Evolutionary conservation across 371 early-diverging fungal genomes (phyloP).

Genomic region (Fennellomyces sp.): DNA sequence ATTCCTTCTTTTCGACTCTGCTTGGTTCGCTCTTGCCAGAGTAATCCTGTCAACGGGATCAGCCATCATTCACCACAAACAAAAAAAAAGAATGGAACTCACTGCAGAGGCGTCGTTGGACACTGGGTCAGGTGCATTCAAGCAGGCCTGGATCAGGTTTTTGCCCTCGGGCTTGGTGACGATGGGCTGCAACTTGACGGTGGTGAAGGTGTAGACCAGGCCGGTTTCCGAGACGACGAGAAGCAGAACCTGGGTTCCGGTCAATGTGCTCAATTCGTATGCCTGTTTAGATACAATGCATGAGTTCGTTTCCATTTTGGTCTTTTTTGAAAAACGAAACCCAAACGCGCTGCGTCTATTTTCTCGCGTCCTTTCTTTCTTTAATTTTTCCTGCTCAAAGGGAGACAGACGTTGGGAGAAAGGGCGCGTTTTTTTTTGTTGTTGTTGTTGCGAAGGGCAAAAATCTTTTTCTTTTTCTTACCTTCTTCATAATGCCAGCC

Average conservation of each 20-base stretch:
- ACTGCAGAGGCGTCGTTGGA: conserved; percentile 23
- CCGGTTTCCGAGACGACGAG: conserved; percentile 98
- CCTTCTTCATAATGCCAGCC: conserved; percentile 99
- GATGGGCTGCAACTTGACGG: conserved; percentile 94
- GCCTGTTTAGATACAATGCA: conserved; percentile 61
- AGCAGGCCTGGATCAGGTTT: conserved; percentile 93
- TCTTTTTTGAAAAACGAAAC: neutral
- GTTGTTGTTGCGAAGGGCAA: neutral
- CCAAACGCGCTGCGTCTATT: neutral
- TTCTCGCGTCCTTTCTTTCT: neutral
- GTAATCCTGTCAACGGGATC: neutral
- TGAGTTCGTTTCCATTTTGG: conserved; percentile 6
- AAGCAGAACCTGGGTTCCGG: conserved; percentile 97
- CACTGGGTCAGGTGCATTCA: conserved; percentile 80
- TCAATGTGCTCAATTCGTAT: conserved; percentile 95
- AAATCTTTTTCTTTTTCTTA: conserved; percentile 26
- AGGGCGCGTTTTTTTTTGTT: neutral
- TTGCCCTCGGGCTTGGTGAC: conserved; percentile 95
- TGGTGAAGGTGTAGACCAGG: conserved; percentile 98
- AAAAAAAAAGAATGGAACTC: neutral
- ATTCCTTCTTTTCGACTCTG: conserved; percentile 17
- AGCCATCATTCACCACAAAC: neutral
- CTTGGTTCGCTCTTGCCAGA: conserved; percentile 16
- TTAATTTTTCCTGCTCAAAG: neutral
- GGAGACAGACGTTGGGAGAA: neutral